Conservation (phyloP, 148 eudicot species). For the Camellia japonica region DNA sequence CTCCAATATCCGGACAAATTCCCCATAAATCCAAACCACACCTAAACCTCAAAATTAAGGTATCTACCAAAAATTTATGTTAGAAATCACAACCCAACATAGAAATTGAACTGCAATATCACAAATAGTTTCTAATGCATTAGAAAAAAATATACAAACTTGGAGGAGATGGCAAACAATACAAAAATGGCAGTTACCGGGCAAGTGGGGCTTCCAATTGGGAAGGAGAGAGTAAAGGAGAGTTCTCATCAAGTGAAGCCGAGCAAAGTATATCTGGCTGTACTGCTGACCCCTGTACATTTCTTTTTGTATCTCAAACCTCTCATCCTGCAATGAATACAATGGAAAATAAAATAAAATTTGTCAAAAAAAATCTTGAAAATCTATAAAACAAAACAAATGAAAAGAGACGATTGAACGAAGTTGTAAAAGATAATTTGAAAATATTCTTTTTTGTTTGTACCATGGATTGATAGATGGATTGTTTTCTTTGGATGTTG, state of each 20-base stretch:
- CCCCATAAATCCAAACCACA: not conserved
- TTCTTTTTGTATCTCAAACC: constrained; percentile 65
- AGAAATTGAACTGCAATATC: not conserved
- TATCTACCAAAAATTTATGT: not conserved
- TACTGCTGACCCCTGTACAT: constrained; percentile 88
- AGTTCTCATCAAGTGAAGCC: constrained; percentile 78
- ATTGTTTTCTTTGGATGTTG: constrained; percentile 53
- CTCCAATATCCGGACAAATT: not conserved
- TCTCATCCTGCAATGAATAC: constrained; percentile 47
- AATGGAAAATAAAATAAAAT: too few relatives aligned
- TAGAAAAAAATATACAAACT: not conserved
- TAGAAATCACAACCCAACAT: not conserved
- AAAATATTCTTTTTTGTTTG: not conserved
- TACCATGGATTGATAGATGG: constrained; percentile 61
- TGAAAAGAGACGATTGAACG: not conserved
- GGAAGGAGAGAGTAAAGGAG: constrained; percentile 83
- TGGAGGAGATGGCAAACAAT: not conserved
- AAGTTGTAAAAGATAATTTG: too few relatives aligned
- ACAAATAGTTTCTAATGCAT: not conserved
- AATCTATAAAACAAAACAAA: not conserved
- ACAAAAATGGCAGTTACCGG: constrained; percentile 41
- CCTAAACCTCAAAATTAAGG: not conserved
- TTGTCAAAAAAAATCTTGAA: not conserved
- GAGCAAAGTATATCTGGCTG: constrained; percentile 83
- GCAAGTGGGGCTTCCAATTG: constrained; percentile 76